These are phyloP conservation scores for Coemansia erecta DNA, from an alignment of 192 early-diverging fungal genomes.

Conservation along the genomic window DNA sequence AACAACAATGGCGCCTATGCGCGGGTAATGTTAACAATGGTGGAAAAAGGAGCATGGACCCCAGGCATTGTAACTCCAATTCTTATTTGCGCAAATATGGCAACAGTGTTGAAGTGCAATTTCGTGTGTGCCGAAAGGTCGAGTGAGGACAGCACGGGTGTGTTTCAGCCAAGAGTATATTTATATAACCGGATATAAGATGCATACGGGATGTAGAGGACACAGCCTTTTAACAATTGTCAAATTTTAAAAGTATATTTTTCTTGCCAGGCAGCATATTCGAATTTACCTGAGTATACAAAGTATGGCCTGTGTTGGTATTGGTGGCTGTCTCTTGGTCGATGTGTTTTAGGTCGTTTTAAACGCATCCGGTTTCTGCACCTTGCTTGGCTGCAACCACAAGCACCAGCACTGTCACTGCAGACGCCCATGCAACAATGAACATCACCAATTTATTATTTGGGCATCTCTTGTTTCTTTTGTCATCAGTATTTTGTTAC, in stretches of 20 bases:
- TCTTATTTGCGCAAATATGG: slow-evolving; percentile 1
- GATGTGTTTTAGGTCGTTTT: neutral
- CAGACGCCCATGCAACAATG: slow-evolving; percentile 40
- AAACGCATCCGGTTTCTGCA: neutral
- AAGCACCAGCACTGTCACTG: slow-evolving; percentile 19
- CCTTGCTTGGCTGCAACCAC: neutral
- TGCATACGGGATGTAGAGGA: too few species aligned
- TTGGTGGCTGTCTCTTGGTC: neutral
- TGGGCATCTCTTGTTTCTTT: slow-evolving; percentile 14
- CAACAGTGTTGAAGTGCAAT: too few species aligned
- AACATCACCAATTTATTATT: slow-evolving; percentile 34
- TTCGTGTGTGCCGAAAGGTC: too few species aligned
- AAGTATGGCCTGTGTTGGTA: neutral
- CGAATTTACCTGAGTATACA: neutral
- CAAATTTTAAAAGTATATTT: too few species aligned
- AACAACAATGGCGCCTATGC: slow-evolving; percentile 2
- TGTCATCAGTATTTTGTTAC: slow-evolving; percentile 7
- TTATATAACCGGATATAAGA: too few species aligned
- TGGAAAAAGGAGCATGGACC: neutral
- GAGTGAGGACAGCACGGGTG: too few species aligned
- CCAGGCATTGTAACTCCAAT: neutral
- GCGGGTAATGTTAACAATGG: slow-evolving; percentile 8
- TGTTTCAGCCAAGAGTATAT: too few species aligned
- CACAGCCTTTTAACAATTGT: too few species aligned
- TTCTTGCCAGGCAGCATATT: too few species aligned